phyloP scores from a whole-genome alignment of 805 yeast species.

The Priceomyces castillae region DNA sequence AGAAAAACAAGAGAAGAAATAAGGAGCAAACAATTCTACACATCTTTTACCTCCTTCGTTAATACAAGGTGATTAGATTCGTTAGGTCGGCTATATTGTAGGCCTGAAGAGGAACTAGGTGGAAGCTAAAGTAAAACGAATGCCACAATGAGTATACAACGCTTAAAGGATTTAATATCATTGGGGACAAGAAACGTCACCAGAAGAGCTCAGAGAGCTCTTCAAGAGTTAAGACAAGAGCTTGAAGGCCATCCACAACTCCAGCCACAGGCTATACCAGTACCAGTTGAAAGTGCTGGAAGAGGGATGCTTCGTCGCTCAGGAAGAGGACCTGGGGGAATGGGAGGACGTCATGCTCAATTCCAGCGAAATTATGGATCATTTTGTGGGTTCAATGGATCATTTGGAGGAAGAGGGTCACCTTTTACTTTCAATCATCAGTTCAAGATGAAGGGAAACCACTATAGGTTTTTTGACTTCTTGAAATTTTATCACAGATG shows the following conservation, averaged over 20 bases:
- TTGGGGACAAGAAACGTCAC: constrained; percentile 44
- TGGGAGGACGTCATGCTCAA: constrained; percentile 9
- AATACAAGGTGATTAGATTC: too few species aligned
- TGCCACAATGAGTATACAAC: constrained; percentile 7
- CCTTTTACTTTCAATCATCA: constrained; percentile 3
- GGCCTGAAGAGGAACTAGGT: too few species aligned
- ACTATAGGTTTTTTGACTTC: constrained; percentile 1
- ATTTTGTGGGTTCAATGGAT: constrained; percentile 8
- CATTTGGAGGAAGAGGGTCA: neutral
- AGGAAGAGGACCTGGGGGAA: neutral
- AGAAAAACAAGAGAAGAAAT: neutral
- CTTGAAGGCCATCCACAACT: constrained; percentile 25
- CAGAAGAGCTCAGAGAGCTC: constrained; percentile 44
- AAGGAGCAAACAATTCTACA: too few species aligned
- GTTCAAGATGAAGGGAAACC: neutral
- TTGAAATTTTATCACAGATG: constrained; percentile 6
- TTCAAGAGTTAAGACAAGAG: constrained; percentile 46
- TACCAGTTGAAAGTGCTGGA: constrained; percentile 34
- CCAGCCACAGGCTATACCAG: constrained; percentile 35
- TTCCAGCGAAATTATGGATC: constrained; percentile 27
- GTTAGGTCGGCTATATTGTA: too few species aligned
- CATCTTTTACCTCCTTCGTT: too few species aligned
- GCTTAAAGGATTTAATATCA: constrained; percentile 44
- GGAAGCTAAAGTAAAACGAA: neutral
- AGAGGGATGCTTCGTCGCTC: constrained; percentile 9